A percentile compares a stretch with the other conserved stretches of the same genome.
phyloP scores from a whole-genome alignment of 345 rosid genomes.

The Aquilaria malaccensis region DNA sequence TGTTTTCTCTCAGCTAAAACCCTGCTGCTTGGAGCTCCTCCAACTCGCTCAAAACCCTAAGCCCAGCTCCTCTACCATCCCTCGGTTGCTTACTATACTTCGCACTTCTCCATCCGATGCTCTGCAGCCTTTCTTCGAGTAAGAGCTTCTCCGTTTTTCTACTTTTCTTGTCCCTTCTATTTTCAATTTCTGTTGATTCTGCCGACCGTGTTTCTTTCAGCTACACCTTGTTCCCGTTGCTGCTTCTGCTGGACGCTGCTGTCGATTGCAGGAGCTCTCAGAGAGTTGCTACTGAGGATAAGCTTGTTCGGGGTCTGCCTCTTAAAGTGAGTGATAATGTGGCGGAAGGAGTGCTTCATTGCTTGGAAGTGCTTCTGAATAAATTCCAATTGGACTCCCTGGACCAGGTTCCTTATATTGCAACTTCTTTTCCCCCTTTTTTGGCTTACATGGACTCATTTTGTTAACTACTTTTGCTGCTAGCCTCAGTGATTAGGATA shows the following conservation, averaged over 20 bases:
- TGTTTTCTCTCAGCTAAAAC: conserved; percentile 42
- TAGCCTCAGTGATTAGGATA: too few relatives aligned
- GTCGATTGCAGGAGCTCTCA: conserved; percentile 43
- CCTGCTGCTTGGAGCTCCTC: conserved; percentile 58
- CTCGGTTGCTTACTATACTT: conserved; percentile 46
- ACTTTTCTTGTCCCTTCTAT: background rate
- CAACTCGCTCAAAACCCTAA: conserved; percentile 55
- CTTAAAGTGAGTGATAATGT: conserved; percentile 62
- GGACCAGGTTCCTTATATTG: conserved; percentile 51
- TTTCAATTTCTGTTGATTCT: background rate
- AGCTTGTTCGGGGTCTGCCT: conserved; percentile 4
- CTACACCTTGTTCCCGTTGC: conserved; percentile 74
- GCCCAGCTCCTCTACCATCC: conserved; percentile 31
- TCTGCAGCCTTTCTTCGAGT: conserved; percentile 88
- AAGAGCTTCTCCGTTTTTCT: background rate
- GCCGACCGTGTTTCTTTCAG: conserved; percentile 30
- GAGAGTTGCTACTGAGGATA: conserved; percentile 19
- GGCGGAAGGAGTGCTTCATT: conserved; percentile 67
- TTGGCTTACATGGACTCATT: background rate
- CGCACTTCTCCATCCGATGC: conserved; percentile 34
- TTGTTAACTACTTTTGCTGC: background rate
- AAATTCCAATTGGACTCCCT: conserved; percentile 54
- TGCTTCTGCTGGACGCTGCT: conserved; percentile 72
- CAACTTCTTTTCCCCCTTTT: background rate
- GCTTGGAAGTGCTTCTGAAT: conserved; percentile 75